phyloP scores from a whole-genome alignment of 176 grass and related monocot species.

The Poa pratensis region DNA sequence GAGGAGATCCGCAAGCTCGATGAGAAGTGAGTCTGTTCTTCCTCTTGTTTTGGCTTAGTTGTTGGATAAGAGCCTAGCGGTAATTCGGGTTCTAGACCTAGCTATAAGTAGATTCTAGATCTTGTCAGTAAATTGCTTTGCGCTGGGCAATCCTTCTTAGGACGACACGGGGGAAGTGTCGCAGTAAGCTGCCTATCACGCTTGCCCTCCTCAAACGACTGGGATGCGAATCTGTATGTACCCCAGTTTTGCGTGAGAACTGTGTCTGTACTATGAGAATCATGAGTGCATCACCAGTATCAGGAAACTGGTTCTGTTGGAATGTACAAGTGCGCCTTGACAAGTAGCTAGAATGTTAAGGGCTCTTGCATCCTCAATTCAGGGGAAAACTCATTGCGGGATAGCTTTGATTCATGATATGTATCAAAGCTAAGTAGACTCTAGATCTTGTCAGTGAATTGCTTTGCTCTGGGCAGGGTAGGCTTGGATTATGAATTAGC shows the following conservation, averaged over 20 bases:
- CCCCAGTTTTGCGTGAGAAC: not conserved
- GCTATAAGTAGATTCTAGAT: not conserved
- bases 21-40: slow-evolving; percentile 64
- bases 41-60: not conserved
- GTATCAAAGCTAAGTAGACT: not conserved
- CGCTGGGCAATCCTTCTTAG: not conserved
- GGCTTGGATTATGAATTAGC: not conserved
- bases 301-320: slow-evolving; percentile 1
- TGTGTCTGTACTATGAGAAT: not conserved
- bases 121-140: not conserved
- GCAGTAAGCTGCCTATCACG: not conserved
- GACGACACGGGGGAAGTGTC: not conserved
- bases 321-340: not conserved
- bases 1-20: slow-evolving; percentile 90
- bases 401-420: not conserved
- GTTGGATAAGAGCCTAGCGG: not conserved
- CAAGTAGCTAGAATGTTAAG: not conserved
- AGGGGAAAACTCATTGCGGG: not conserved
- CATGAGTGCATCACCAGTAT: not conserved
- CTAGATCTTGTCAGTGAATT: slow-evolving; percentile 5
- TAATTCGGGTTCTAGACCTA: not conserved
- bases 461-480: not conserved
- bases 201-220: not conserved
- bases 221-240: not conserved
- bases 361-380: not conserved